A percentile compares a stretch with the other conserved stretches of the same genome.
Conservation (phyloP, 176 grass and related monocot species). For the Saccharum spontaneum region DNA sequence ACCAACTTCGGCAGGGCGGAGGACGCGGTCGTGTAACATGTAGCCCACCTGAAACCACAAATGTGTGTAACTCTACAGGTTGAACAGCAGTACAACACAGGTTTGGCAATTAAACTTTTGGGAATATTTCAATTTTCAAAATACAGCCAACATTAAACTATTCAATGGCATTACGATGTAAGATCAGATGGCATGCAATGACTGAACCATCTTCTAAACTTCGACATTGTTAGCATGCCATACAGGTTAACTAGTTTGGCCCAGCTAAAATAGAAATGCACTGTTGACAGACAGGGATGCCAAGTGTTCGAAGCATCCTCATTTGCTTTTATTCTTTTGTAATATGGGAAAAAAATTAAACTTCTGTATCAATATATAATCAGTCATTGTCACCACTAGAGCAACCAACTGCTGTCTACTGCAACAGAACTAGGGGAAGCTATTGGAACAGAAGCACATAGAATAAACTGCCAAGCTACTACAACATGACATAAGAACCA, state of each 20-base stretch:
- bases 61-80: neutral
- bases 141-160: neutral
- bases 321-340: neutral
- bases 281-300: neutral
- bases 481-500: neutral
- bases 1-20: constrained; percentile 69
- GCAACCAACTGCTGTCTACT: neutral
- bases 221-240: neutral
- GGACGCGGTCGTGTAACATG: constrained; percentile 63
- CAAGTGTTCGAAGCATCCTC: neutral
- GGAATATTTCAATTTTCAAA: neutral
- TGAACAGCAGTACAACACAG: neutral
- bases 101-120: neutral
- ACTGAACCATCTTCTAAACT: neutral
- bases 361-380: no score
- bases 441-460: neutral
- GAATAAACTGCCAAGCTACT: neutral
- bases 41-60: constrained; percentile 55
- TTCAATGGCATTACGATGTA: no score
- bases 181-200: neutral
- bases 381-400: no score
- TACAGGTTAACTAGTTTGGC: neutral
- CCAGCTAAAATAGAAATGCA: neutral
- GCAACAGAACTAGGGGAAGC: neutral
- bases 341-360: neutral